These are phyloP conservation scores for Penicillium sclerotigenum DNA, from an alignment of 2,329 filamentous ascomycete species.

Conservation along the genomic window DNA sequence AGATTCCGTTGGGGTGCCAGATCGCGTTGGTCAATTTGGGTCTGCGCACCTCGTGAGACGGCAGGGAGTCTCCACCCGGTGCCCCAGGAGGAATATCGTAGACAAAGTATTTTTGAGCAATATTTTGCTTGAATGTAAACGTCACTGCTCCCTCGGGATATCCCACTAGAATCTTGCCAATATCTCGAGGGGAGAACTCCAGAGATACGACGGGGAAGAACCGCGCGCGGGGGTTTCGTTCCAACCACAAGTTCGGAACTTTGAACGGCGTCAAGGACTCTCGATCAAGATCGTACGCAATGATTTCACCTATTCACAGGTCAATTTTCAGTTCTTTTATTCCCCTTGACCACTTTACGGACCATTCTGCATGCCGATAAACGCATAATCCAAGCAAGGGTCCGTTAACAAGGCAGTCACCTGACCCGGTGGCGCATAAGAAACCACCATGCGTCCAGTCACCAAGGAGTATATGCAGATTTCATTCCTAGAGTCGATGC, in stretches of 20 bases:
- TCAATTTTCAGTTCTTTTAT: neutral
- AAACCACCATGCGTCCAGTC: constrained; percentile 62
- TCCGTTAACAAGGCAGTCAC: constrained; percentile 76
- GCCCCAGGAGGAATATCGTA: constrained; percentile 80
- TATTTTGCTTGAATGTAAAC: constrained; percentile 92
- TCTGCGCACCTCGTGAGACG: constrained; percentile 60
- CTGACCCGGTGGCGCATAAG: constrained; percentile 72
- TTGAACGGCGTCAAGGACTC: constrained; percentile 72
- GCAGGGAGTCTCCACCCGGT: constrained; percentile 66
- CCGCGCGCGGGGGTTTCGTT: constrained; percentile 65
- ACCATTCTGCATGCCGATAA: constrained; percentile 75
- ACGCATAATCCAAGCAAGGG: constrained; percentile 88
- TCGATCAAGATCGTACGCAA: constrained; percentile 90
- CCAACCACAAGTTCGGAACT: constrained; percentile 82
- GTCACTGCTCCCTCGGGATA: constrained; percentile 84
- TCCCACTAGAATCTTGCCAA: constrained; percentile 86
- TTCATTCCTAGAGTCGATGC: constrained; percentile 81
- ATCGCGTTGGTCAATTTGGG: constrained; percentile 77
- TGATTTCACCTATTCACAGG: constrained; percentile 61
- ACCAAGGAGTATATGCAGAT: constrained; percentile 78
- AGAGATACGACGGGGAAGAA: constrained; percentile 69
- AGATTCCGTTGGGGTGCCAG: constrained; percentile 94
- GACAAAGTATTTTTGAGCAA: constrained; percentile 72
- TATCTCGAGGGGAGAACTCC: constrained; percentile 84
- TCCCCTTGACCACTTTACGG: constrained; percentile 13